These are phyloP conservation scores for Artomyces pyxidatus DNA, from an alignment of 768 basidiomycete genomes.

Conservation along the genomic window DNA sequence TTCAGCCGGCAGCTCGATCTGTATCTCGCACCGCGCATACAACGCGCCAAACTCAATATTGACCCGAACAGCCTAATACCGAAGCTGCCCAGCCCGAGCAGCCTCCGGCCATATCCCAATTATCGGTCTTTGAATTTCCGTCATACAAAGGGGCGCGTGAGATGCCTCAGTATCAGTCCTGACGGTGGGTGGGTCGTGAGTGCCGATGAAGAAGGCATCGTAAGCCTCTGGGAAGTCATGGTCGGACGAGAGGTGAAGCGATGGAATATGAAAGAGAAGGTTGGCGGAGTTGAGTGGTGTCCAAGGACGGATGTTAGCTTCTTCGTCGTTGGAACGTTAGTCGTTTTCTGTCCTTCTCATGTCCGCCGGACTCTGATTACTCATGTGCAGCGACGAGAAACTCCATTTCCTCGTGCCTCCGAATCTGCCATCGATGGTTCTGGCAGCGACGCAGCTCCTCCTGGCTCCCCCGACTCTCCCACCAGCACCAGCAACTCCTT, in stretches of 20 bases:
- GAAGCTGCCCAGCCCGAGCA: constrained; percentile 87
- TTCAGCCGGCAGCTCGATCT: constrained; percentile 93
- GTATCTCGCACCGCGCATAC: constrained; percentile 91
- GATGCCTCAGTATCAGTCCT: constrained; percentile 75
- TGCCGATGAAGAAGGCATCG: constrained; percentile 82
- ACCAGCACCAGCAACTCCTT: constrained; percentile 44
- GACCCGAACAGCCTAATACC: constrained; percentile 89
- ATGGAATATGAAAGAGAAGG: constrained; percentile 75
- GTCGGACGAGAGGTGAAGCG: constrained; percentile 83
- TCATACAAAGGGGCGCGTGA: constrained; percentile 60
- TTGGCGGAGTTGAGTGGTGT: constrained; percentile 90
- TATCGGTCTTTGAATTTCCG: constrained; percentile 66
- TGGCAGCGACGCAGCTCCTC: constrained; percentile 51
- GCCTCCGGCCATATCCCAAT: constrained; percentile 89
- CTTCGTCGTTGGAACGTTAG: constrained; percentile 75
- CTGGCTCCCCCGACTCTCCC: constrained; percentile 61
- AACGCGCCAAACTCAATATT: constrained; percentile 80
- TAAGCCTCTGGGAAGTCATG: constrained; percentile 86
- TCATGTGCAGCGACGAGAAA: constrained; percentile 57
- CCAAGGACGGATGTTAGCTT: constrained; percentile 76
- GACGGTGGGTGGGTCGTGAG: constrained; percentile 89
- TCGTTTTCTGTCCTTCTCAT: constrained; percentile 16
- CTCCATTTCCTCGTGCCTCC: constrained; percentile 79
- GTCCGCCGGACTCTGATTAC: neutral
- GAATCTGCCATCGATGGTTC: constrained; percentile 51